Evolutionary conservation across 2,329 filamentous ascomycete genomes (phyloP).

Genomic region (Ceratocystiopsis minuta): DNA sequence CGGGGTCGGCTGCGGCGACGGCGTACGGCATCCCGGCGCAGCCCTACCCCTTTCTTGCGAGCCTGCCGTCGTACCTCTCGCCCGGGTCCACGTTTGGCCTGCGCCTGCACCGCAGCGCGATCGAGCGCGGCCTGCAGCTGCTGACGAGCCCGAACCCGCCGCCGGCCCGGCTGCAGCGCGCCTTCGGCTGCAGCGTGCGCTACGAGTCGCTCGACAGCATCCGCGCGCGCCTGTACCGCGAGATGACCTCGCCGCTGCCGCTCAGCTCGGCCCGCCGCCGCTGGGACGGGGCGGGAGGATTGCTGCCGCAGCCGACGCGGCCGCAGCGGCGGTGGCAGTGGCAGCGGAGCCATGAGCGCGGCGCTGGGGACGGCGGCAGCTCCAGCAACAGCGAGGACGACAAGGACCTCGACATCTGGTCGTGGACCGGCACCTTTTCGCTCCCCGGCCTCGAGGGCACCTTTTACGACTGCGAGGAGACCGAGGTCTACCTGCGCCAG

Average conservation of each 20-base stretch:
- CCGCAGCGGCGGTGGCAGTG: constrained; percentile 44
- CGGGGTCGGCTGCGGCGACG: too few relatives aligned
- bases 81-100: constrained; percentile 53
- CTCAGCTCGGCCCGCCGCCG: too few relatives aligned
- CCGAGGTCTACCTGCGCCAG: constrained; percentile 52
- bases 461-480: constrained; percentile 62
- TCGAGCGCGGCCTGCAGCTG: constrained; percentile 45
- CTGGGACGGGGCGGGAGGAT: too few relatives aligned
- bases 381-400: too few relatives aligned
- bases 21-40: too few relatives aligned
- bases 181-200: constrained; percentile 53
- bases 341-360: background rate
- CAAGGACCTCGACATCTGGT: too few relatives aligned
- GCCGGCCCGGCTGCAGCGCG: constrained; percentile 28
- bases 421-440: constrained; percentile 29
- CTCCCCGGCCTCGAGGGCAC: constrained; percentile 50
- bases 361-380: constrained; percentile 2
- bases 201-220: constrained; percentile 36
- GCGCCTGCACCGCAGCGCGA: constrained; percentile 45
- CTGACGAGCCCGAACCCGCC: constrained; percentile 31
- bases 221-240: constrained; percentile 17
- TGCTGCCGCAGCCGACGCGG: too few relatives aligned
- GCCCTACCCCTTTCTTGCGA: constrained; percentile 4
- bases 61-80: constrained; percentile 34
- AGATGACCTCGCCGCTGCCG: too few relatives aligned